Percentiles rank a stretch among this genome's conserved stretches.
These are phyloP conservation scores for Boletus patriciae DNA, from an alignment of 768 basidiomycete species.

Conservation along the genomic window DNA sequence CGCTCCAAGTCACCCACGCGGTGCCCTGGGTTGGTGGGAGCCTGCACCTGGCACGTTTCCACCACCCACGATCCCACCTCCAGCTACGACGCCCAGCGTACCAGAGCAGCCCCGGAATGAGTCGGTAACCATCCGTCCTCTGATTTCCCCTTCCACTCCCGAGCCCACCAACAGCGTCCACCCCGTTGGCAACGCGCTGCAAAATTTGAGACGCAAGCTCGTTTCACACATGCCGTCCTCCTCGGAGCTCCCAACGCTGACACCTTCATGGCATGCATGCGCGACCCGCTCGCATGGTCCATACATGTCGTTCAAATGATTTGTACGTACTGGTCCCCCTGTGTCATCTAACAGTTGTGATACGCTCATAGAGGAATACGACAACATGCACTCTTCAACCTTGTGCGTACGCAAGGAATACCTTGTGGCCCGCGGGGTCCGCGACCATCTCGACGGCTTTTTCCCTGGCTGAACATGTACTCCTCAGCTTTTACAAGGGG, in stretches of 20 bases:
- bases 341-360: background rate
- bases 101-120: constrained; percentile 12
- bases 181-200: constrained; percentile 21
- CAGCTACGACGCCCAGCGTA: background rate
- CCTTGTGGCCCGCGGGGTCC: constrained; percentile 66
- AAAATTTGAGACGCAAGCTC: constrained; percentile 5
- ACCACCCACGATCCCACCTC: constrained; percentile 1
- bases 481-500: constrained; percentile 67
- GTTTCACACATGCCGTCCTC: too few species aligned
- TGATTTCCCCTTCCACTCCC: background rate
- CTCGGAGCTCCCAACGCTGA: too few species aligned
- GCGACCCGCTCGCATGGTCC: too few species aligned
- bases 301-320: too few species aligned
- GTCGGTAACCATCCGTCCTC: background rate
- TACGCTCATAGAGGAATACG: constrained; percentile 58
- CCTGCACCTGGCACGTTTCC: constrained; percentile 14
- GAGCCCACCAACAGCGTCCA: constrained; percentile 5
- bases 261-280: too few species aligned
- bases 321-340: constrained; percentile 52
- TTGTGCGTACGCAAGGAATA: constrained; percentile 70
- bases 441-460: constrained; percentile 2
- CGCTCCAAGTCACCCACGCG: constrained; percentile 24
- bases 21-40: constrained; percentile 22
- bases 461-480: constrained; percentile 1
- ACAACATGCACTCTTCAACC: constrained; percentile 75